Base-by-base conservation (phyloP, 805 yeast species). In the Candida chauliodis region DNA sequence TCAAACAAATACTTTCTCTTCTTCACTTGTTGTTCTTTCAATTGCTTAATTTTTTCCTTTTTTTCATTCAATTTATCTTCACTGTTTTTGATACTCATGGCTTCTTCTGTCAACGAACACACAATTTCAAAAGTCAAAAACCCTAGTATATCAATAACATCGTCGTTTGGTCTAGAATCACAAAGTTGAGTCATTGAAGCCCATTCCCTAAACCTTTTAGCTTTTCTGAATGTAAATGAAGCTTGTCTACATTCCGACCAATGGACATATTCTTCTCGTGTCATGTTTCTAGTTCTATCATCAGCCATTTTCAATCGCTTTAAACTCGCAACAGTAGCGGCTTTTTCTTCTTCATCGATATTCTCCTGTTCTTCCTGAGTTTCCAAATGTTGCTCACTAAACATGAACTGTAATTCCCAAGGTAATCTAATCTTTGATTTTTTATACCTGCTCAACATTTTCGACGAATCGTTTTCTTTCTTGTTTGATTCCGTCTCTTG, bases 221-320 rank as follows among this genome's bases (percentile, higher is more conserved):
- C 84, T 58, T 93, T 93, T 49, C 97, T 75, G 53, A 89, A 93
- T 1, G 99, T 93, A 58, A 93, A 93, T 42, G 95, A 82, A 1
- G 98, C 98, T 59, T 93, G 99, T 45, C 99, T 77, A 62, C 99
- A 93, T 55, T 93, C 99, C 9, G 96, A 86, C 97, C 98, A 93
- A 58, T 93, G 99, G 13, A 90, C 99, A 53, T 93, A 93, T 56
- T 93, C 99, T 52, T 93, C 96, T 54, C 81, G 84, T 1, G 99
- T 93, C 99, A 93, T 93, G 49, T 83, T 76, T 47, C 72, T 78
- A 0, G 99, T 93, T 45, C 99, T 73, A 36, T 93, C 96, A 61
- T 93, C 99, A 3, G 97, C 97, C 60, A 78, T 81, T 52, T 89
- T 88, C 48, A 93, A 72, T 41, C 97, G 70, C 58, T 89, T 88